Evolutionary conservation across 768 basidiomycete genomes (phyloP), one percentile per base, ranked within the genome.

Genomic region (Boletus rubescentipes): DNA sequence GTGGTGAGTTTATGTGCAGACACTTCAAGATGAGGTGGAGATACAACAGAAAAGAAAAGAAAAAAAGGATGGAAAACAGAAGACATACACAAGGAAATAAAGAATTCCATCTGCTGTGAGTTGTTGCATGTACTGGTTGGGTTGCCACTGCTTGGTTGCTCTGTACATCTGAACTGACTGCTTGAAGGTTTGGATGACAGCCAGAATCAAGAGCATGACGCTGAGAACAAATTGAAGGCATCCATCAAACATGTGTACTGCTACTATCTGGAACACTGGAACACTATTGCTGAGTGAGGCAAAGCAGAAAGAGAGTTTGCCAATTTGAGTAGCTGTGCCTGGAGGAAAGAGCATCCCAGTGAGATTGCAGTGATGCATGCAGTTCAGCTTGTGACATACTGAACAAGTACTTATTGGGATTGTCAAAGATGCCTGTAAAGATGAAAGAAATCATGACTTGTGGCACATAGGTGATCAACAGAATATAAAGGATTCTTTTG

Each of bases 61-160:
- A n/a, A n/a, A 2, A 4, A 37, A 9, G 6, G 6, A 26, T 26
- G 14, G 31, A 4, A 18, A 48, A 43, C 2, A 73, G 83, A 12
- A 16, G 30, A 54, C 49, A 29, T 49, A 52, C 57, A 59, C 15
- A 3, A 55, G 1, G 39, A 60, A 59, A 18, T 60, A 60, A 35
- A 51, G 18, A 10, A 49, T 30, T 10, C 53, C 57, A 11, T 59
- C 59, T 21, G 5, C 23, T 14, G 20, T 16, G 3, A 60, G 31
- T 10, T 16, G 46, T 18, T 51, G 21, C 20, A 57, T 37, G 14
- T 36, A 44, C 9, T 18, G 9, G 42, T 43, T 51, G 3, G 26
- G 34, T 36, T 51, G 32, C 49, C 49, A 51, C 26, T 15, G 49
- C 12, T 43, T 51, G n/a, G 49, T 36, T 29, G 34, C 41, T 3